These are phyloP conservation scores for Ceratonia siliqua DNA, from an alignment of 306 rosid species.

Conservation along the genomic window DNA sequence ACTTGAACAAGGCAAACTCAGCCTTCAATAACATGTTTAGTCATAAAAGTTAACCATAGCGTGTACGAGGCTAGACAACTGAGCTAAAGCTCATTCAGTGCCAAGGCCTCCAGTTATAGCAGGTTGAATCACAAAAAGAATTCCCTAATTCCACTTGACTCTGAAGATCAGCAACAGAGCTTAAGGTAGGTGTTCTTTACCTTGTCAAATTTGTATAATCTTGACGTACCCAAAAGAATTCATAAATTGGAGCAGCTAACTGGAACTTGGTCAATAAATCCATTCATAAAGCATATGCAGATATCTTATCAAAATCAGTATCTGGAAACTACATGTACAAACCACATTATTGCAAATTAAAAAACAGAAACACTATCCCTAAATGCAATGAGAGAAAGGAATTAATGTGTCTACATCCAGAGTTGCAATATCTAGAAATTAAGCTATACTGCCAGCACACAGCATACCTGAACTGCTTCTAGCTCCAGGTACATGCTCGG, in stretches of 20 bases:
- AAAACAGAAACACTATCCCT: conserved; percentile 3
- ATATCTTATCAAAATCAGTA: not conserved
- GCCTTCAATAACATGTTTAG: not conserved
- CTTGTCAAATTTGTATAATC: not conserved
- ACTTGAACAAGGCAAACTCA: not conserved
- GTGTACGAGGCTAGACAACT: not conserved
- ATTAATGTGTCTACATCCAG: conserved; percentile 1
- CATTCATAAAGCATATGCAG: not conserved
- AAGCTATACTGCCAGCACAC: conserved; percentile 7
- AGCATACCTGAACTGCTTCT: conserved; percentile 55
- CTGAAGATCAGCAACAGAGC: not conserved
- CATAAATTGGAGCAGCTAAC: not conserved
- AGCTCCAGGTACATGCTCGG: conserved; percentile 42
- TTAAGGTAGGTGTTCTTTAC: not conserved
- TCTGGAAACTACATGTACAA: conserved; percentile 10
- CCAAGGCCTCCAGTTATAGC: conserved; percentile 5
- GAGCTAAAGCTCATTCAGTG: conserved; percentile 10
- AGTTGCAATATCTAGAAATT: conserved; percentile 25
- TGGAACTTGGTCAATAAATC: conserved; percentile 2
- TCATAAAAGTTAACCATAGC: not conserved
- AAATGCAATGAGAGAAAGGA: conserved; percentile 10
- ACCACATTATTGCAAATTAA: conserved; percentile 19
- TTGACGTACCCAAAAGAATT: not conserved
- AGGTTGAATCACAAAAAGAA: conserved; percentile 5
- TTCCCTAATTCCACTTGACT: conserved; percentile 1